phyloP scores from a whole-genome alignment of 2,329 filamentous ascomycete species.

The Hymenoscyphus occultus region DNA sequence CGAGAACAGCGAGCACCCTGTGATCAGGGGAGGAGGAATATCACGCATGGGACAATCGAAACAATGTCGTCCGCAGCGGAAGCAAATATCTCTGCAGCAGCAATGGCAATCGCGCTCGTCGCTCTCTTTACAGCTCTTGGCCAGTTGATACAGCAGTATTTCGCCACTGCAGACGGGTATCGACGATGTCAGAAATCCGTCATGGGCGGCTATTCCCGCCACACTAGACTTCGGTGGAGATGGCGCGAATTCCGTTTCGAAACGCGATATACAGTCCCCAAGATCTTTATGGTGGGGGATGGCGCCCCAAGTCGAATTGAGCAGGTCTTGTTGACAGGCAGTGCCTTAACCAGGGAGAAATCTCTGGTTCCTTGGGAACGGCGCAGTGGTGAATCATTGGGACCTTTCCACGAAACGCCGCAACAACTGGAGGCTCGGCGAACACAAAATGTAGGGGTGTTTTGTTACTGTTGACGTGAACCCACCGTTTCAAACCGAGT shows the following conservation, averaged over 20 bases:
- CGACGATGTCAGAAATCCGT: slow-evolving; percentile 35
- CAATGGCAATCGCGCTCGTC: slow-evolving; percentile 34
- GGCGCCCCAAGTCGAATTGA: slow-evolving; percentile 13
- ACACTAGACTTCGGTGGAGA: slow-evolving; percentile 28
- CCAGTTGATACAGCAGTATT: slow-evolving; percentile 34
- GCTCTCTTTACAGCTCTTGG: slow-evolving; percentile 33
- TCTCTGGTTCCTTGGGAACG: slow-evolving; percentile 14
- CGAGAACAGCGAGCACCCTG: no score
- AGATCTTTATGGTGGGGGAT: slow-evolving; percentile 25
- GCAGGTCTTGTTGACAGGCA: slow-evolving; percentile 19
- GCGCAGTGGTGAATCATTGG: background rate
- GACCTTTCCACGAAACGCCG: background rate
- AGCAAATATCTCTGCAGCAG: slow-evolving; percentile 16
- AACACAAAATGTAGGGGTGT: slow-evolving; percentile 4
- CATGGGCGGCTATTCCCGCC: slow-evolving; percentile 31
- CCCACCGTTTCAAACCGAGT: no score
- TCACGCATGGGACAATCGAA: background rate
- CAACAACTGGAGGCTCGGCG: slow-evolving; percentile 1
- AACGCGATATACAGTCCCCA: slow-evolving; percentile 32
- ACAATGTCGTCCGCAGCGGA: background rate
- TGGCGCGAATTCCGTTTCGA: slow-evolving; percentile 37
- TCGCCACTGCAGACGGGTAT: slow-evolving; percentile 37
- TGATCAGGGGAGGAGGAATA: background rate
- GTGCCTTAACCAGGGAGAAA: slow-evolving; percentile 14
- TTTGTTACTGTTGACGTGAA: background rate